A percentile compares a stretch with the other conserved stretches of the same genome.
phyloP scores from a whole-genome alignment of 371 early-diverging fungal genomes.

The Mortierella sp. region DNA sequence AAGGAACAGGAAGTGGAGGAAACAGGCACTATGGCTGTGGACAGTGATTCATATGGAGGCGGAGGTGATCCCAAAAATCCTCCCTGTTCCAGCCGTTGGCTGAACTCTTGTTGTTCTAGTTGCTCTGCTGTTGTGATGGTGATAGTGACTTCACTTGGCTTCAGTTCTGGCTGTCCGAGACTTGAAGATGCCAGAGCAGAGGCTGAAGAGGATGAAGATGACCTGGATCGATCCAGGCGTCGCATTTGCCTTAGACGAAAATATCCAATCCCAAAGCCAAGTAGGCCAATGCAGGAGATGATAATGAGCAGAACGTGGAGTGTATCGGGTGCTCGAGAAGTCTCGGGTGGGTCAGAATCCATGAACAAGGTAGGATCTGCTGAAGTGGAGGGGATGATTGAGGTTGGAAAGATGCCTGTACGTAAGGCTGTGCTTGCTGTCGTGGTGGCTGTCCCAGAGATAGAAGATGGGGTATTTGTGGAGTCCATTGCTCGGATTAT shows the following conservation, averaged over 20 bases:
- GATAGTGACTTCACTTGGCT: not conserved
- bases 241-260: slow-evolving; percentile 23
- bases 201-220: not conserved
- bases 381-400: not conserved
- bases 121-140: slow-evolving; percentile 6
- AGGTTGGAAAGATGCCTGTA: not conserved
- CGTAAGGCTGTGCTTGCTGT: not conserved
- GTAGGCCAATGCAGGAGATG: slow-evolving; percentile 22
- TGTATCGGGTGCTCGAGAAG: not conserved
- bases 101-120: not conserved
- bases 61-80: no score
- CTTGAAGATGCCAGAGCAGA: no score
- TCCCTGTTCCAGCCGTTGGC: no score
- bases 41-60: no score
- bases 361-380: no score
- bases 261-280: slow-evolving; percentile 30
- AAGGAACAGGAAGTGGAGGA: no score
- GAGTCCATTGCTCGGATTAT: not conserved
- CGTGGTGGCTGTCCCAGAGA: not conserved
- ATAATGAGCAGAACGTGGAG: not conserved
- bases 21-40: no score
- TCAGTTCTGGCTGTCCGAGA: not conserved
- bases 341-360: not conserved
- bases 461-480: not conserved
- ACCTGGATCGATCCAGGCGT: not conserved